A percentile compares a stretch with the other conserved stretches of the same genome.
These are phyloP conservation scores for Linnemannia exigua DNA, from an alignment of 192 early-diverging fungal genomes.

Conservation along the genomic window DNA sequence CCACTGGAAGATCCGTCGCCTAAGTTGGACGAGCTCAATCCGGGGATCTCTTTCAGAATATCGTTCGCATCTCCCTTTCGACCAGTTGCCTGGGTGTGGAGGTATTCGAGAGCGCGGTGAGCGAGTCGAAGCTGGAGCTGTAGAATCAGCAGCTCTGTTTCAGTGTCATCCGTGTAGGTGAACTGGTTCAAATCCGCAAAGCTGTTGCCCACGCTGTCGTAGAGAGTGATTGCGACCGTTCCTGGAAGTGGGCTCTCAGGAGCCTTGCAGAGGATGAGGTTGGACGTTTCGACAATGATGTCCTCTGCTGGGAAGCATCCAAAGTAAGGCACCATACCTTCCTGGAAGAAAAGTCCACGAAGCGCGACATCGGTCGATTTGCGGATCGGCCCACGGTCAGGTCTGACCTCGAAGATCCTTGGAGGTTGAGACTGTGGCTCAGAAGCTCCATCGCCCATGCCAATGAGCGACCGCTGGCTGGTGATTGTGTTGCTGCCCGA, in stretches of 20 bases:
- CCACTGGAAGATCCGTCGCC: not conserved
- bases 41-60: slow-evolving; percentile 42
- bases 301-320: slow-evolving; percentile 44
- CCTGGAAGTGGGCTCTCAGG: slow-evolving; percentile 40
- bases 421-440: slow-evolving; percentile 18
- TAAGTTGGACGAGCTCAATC: not conserved
- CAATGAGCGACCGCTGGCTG: not conserved
- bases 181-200: slow-evolving; percentile 46
- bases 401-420: slow-evolving; percentile 31
- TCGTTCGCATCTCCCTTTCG: slow-evolving; percentile 30
- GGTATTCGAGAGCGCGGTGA: slow-evolving; percentile 43
- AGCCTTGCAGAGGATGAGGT: slow-evolving; percentile 41
- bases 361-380: slow-evolving; percentile 41
- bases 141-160: slow-evolving; percentile 52
- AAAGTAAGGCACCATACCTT: slow-evolving; percentile 52
- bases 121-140: slow-evolving; percentile 48
- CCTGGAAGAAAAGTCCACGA: slow-evolving; percentile 38
- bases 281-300: slow-evolving; percentile 34
- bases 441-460: not conserved
- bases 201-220: slow-evolving; percentile 21
- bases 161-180: slow-evolving; percentile 46
- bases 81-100: slow-evolving; percentile 37
- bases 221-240: slow-evolving; percentile 41
- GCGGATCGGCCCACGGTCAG: slow-evolving; percentile 42
- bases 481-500: not conserved